Evolutionary conservation across 306 rosid species (phyloP), one percentile per base, ranked within the genome.

Genomic region (Argentina anserina): DNA sequence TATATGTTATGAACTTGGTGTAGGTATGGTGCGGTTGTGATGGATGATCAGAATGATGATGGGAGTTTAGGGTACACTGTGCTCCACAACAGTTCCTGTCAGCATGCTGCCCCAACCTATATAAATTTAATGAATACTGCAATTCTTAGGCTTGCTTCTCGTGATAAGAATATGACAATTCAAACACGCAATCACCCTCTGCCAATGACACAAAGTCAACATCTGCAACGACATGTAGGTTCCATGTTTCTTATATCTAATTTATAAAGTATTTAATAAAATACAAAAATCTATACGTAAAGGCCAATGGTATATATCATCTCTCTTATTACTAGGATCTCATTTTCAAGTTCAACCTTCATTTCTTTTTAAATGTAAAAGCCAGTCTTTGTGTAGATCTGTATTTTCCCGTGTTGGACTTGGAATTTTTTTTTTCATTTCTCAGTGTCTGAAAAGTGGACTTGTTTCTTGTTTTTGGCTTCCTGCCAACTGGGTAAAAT

Each of bases 61-160:
- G 97, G 96, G 72, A 89, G 95, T 77, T 70, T 94, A 79, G 95
- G 97, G 81, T 94, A 94, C 88, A 89, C 98, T 59, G 92, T 91
- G 67, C 85, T 94, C 31, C 98, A 94, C 81, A 94, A 94, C 80
- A 76, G 84, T 79, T 86, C 98, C 77, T 91, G 98, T 84, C 96
- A 94, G 81, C 98, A 94, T 86, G 81, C 92, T 83, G 97, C 86
- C 74, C 98, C 98, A 76, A 94, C 98, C 79, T 94, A 72, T 80
- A 91, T 94, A 85, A 94, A 94, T 87, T 78, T 91, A 81, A 82
- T 94, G 92, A 91, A 94, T 85, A 84, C 92, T 34, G 98, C 98
- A 50, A 81, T 94, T 79, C 91, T 94, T 66, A 85, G 92, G 82
- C 86, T 91, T 71, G 96, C 91, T 70, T 78, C 86, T 70, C 58